Evolutionary conservation across 495 filamentous ascomycete species (phyloP).

Genomic region (Hypoxylon intermedium): DNA sequence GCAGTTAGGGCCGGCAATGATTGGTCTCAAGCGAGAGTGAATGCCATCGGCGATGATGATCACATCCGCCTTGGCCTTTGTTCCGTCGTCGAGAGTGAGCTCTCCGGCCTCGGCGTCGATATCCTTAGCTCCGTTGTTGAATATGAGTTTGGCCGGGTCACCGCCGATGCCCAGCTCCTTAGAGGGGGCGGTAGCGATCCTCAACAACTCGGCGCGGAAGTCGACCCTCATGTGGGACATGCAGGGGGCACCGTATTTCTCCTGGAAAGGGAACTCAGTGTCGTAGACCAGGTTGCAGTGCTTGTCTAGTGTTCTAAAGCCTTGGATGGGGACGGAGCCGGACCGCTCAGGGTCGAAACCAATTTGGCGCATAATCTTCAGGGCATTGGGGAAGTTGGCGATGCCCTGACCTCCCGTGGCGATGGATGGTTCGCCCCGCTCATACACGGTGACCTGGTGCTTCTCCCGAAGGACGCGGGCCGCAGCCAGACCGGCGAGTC

Average conservation of each 20-base stretch:
- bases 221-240: slow-evolving; percentile 55
- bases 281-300: slow-evolving; percentile 42
- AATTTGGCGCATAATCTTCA: slow-evolving; percentile 34
- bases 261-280: slow-evolving; percentile 41
- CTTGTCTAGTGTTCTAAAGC: slow-evolving; percentile 33
- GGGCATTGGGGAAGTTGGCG: slow-evolving; percentile 34
- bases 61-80: slow-evolving; percentile 50
- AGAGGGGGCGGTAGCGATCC: slow-evolving; percentile 43
- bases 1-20: slow-evolving; percentile 43
- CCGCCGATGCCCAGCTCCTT: slow-evolving; percentile 33
- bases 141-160: slow-evolving; percentile 36
- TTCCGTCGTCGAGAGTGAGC: slow-evolving; percentile 47
- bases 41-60: slow-evolving; percentile 60
- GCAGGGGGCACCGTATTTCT: slow-evolving; percentile 50
- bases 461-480: slow-evolving; percentile 39
- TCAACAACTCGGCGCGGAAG: slow-evolving; percentile 48
- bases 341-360: slow-evolving; percentile 23
- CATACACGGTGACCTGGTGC: slow-evolving; percentile 41
- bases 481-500: slow-evolving; percentile 35
- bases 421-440: slow-evolving; percentile 32
- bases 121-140: slow-evolving; percentile 42
- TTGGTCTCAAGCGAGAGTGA: slow-evolving; percentile 53
- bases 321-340: slow-evolving; percentile 27
- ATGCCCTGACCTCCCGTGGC: slow-evolving; percentile 37
- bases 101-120: slow-evolving; percentile 48